Base-by-base conservation (phyloP, 108 stramenopile genomes). In the Nitzschia sp. region DNA sequence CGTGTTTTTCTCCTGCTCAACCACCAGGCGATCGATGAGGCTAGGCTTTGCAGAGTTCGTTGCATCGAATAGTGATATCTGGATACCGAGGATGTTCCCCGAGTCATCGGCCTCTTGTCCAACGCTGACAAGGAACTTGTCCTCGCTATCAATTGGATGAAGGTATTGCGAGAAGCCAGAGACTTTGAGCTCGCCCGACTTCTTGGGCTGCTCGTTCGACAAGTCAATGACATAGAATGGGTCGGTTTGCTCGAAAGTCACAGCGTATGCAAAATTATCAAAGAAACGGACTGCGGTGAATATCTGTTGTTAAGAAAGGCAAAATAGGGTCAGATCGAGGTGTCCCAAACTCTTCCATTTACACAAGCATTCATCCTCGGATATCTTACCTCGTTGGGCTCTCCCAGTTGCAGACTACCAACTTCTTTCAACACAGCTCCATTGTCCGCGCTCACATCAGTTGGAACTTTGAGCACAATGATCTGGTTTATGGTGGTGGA, bases 161-260 rank as follows among this genome's bases (percentile, higher is more conserved):
- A 86, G 36, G 48, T 83, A 86, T 34, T 72, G 56, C 1, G 82
- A 84, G 58, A 81, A 87, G 23, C 86, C 86, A 26, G 79, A 54
- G 21, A 87, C 65, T 17, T 84, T 59, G 25, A 84, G 64, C 57
- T 81, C 82, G 44, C 76, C 76, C 1, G 66, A 21, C 46, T 75
- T 53, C 15, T 33, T 50, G 2, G 77, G 69, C 33, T 61, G 38
- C 1, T 76, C 73, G 13, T 45, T 45, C 0, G 63, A 52, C 30
- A 81, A 27, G 63, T 80, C 84, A 8, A 81, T 30, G 5, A 71
- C 70, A 54, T 83, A 83, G 29, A 86, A 76, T 0, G 85, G 85
- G 71, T 86, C 81, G 11, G 47, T 82, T 31, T 65, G 76, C 26
- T 69, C 66, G 70, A 80, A 86, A 2, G 85, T 86, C 15, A 82